These are phyloP conservation scores for Erythrophleum fordii DNA, from an alignment of 306 rosid genomes.

Conservation along the genomic window DNA sequence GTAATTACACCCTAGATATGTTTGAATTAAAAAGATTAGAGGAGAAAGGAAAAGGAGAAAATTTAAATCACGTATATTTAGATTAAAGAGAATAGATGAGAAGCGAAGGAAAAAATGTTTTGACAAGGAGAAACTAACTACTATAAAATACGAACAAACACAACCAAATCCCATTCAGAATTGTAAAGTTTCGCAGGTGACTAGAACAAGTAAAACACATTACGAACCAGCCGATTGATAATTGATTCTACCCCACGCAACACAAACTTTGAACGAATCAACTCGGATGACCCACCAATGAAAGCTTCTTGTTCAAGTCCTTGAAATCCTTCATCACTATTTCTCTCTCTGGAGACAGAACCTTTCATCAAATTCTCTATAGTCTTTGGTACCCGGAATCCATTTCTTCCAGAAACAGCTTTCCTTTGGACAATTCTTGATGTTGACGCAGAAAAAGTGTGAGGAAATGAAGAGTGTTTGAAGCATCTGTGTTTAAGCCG, in stretches of 20 bases:
- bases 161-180: neutral
- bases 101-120: neutral
- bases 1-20: neutral
- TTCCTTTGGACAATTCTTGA: conserved; percentile 39
- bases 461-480: conserved; percentile 30
- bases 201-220: neutral
- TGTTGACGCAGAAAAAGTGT: conserved; percentile 41
- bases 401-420: conserved; percentile 23
- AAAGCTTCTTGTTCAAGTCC: conserved; percentile 63
- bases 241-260: conserved; percentile 49
- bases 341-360: conserved; percentile 42
- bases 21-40: neutral
- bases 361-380: conserved; percentile 41
- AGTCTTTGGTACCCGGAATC: conserved; percentile 36
- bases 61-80: no score
- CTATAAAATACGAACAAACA: neutral
- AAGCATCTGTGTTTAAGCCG: conserved; percentile 25
- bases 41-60: no score
- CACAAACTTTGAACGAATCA: conserved; percentile 26
- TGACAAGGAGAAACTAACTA: neutral
- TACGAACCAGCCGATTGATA: conserved; percentile 71
- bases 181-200: neutral
- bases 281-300: conserved; percentile 47
- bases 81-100: no score
- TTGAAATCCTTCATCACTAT: conserved; percentile 45